Conservation (phyloP, 1,284 basidiomycete species). For the Hypsizygus ulmarius region DNA sequence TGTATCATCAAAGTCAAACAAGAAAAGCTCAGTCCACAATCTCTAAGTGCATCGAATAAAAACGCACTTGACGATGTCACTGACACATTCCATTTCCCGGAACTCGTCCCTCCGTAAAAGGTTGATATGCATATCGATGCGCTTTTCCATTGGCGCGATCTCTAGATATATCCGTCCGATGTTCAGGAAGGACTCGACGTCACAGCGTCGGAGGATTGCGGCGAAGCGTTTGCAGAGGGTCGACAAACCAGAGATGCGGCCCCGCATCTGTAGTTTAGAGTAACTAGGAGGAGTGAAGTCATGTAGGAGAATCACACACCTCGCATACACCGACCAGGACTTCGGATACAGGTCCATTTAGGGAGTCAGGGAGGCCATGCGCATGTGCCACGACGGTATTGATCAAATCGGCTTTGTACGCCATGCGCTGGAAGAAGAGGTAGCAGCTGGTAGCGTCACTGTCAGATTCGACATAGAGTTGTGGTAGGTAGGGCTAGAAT, state of each 20-base stretch:
- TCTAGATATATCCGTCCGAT: slow-evolving; percentile 85
- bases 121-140: slow-evolving; percentile 89
- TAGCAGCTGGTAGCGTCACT: slow-evolving; percentile 84
- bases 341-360: slow-evolving; percentile 79
- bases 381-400: slow-evolving; percentile 77
- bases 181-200: slow-evolving; percentile 80
- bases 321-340: slow-evolving; percentile 88
- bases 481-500: slow-evolving; percentile 76
- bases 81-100: slow-evolving; percentile 88
- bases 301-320: slow-evolving; percentile 41
- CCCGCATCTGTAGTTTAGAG: slow-evolving; percentile 59
- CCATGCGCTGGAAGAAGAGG: slow-evolving; percentile 87
- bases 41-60: neutral
- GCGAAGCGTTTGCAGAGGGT: slow-evolving; percentile 87
- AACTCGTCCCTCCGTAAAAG: slow-evolving; percentile 85
- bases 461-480: slow-evolving; percentile 83
- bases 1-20: neutral
- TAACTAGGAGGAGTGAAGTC: slow-evolving; percentile 2
- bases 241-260: slow-evolving; percentile 75
- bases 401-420: slow-evolving; percentile 83
- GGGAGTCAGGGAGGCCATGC: slow-evolving; percentile 79
- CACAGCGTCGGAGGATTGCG: slow-evolving; percentile 73
- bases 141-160: slow-evolving; percentile 84
- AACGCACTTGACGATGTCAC: slow-evolving; percentile 80
- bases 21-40: neutral